phyloP scores from a whole-genome alignment of 1,284 basidiomycete species.

The Uromyces viciae-fabae region DNA sequence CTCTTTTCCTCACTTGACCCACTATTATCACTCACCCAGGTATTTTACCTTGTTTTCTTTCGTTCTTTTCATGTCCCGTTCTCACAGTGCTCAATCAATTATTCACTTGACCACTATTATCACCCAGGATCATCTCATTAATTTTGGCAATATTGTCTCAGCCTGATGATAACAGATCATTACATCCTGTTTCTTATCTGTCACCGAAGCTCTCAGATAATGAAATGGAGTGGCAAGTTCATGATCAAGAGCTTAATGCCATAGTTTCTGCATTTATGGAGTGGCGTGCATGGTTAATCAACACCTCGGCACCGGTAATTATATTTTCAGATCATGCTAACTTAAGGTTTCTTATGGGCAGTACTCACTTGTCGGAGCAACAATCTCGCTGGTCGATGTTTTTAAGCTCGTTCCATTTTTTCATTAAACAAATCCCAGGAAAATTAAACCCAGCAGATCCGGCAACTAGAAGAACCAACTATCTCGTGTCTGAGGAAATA shows the following conservation, averaged over 20 bases:
- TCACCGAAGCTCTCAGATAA: background rate
- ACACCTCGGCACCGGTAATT: background rate
- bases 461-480: background rate
- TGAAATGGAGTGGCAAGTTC: background rate
- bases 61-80: background rate
- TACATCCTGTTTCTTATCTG: background rate
- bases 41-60: background rate
- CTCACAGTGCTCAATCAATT: too few species aligned
- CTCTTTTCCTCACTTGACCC: background rate
- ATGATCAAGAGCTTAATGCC: constrained; percentile 13
- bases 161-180: too few species aligned
- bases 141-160: too few species aligned
- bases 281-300: constrained; percentile 17
- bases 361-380: background rate
- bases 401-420: background rate
- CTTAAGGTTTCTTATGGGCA: too few species aligned
- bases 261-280: constrained; percentile 6
- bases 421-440: background rate
- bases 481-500: background rate
- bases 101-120: background rate
- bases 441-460: background rate
- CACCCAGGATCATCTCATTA: background rate
- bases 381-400: background rate
- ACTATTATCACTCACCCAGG: too few species aligned
- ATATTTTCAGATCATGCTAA: constrained; percentile 22